Conservation (phyloP, 202 grass and related monocot genomes). For the Setaria italica region DNA sequence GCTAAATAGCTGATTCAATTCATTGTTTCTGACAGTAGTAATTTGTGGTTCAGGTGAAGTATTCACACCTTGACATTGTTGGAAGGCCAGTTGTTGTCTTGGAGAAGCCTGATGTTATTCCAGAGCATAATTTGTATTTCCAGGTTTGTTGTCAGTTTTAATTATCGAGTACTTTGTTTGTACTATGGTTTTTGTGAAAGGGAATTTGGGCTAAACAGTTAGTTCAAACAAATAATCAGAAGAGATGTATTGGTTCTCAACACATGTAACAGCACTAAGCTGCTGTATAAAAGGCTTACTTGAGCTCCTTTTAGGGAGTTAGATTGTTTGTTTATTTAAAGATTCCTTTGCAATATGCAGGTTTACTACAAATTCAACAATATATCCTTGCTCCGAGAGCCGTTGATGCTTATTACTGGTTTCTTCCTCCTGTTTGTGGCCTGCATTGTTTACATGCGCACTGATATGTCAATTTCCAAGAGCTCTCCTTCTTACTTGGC, state of each 20-base stretch:
- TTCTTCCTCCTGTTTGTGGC: slow-evolving; percentile 87
- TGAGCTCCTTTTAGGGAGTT: slow-evolving; percentile 4
- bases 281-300: neutral
- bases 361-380: slow-evolving; percentile 93
- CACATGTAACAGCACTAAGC: slow-evolving; percentile 6
- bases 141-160: slow-evolving; percentile 63
- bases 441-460: slow-evolving; percentile 87
- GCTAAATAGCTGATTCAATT: slow-evolving; percentile 26
- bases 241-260: neutral
- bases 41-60: slow-evolving; percentile 77
- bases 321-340: slow-evolving; percentile 27
- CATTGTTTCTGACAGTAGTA: slow-evolving; percentile 38
- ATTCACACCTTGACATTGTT: slow-evolving; percentile 92
- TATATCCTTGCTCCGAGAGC: slow-evolving; percentile 82
- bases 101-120: slow-evolving; percentile 91
- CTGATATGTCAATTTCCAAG: slow-evolving; percentile 96
- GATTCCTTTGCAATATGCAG: slow-evolving; percentile 56
- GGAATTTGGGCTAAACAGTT: neutral
- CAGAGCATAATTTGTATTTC: slow-evolving; percentile 95
- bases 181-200: neutral
- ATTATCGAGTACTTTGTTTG: slow-evolving; percentile 6
- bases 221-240: slow-evolving; percentile 17
- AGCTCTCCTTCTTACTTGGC: slow-evolving; percentile 86
- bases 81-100: slow-evolving; percentile 90
- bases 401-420: slow-evolving; percentile 89